These are phyloP conservation scores for Alternaria sp. DNA, from an alignment of 2,329 filamentous ascomycete species.

Conservation along the genomic window DNA sequence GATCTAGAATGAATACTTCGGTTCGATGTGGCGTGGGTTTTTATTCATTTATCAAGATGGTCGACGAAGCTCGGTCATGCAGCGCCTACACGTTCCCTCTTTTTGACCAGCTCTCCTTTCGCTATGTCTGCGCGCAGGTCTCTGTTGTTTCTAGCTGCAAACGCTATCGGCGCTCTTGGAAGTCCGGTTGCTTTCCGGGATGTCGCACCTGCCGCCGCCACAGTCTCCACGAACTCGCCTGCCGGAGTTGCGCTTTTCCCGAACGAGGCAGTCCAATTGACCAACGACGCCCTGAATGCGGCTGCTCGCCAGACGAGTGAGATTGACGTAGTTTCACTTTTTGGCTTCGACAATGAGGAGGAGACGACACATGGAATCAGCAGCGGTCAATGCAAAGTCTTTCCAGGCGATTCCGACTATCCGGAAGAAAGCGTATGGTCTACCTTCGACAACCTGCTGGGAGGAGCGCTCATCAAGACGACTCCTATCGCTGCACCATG, in stretches of 20 bases:
- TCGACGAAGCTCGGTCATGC: neutral
- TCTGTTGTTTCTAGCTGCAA: slow-evolving; percentile 3
- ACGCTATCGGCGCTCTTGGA: slow-evolving; percentile 3
- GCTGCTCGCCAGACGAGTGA: neutral
- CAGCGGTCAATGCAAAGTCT: slow-evolving; percentile 25
- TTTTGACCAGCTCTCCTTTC: neutral
- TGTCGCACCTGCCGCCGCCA: slow-evolving; percentile 15
- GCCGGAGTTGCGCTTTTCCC: slow-evolving; percentile 16
- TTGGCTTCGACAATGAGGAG: slow-evolving; percentile 42
- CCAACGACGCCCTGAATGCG: slow-evolving; percentile 9
- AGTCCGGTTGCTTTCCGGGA: slow-evolving; percentile 5
- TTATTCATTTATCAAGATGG: neutral
- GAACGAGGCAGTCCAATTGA: slow-evolving; percentile 22
- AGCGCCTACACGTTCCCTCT: neutral
- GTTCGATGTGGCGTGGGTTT: neutral
- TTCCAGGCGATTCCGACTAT: slow-evolving; percentile 27
- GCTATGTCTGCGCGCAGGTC: slow-evolving; percentile 7
- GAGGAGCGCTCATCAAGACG: slow-evolving; percentile 23
- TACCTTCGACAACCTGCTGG: slow-evolving; percentile 22
- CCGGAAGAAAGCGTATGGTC: slow-evolving; percentile 23
- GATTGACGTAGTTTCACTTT: slow-evolving; percentile 5
- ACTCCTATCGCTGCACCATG: slow-evolving; percentile 31
- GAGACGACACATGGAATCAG: neutral
- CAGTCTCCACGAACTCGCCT: slow-evolving; percentile 9
- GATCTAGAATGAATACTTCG: neutral